Conservation (phyloP, 2,329 filamentous ascomycete species). For the Neoscytalidium dimidiatum region DNA sequence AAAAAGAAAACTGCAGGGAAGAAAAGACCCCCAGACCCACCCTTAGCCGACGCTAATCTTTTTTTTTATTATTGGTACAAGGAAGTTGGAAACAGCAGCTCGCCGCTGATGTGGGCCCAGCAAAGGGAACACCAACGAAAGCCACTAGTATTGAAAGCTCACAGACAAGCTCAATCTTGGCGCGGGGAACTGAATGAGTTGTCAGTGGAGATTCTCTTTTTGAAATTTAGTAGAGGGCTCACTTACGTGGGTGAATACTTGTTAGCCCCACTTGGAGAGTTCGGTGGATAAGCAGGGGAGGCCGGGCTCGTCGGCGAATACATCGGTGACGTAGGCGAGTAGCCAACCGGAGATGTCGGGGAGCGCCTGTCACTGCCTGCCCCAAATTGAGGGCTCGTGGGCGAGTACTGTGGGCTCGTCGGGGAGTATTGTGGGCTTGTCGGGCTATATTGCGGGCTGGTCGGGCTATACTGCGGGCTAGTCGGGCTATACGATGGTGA, state of each 20-base stretch:
- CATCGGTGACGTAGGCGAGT: conserved; percentile 60
- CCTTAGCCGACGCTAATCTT: background rate
- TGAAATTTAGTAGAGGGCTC: conserved; percentile 50
- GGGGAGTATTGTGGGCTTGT: conserved; percentile 49
- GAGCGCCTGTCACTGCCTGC: conserved; percentile 35
- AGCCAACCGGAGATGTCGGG: conserved; percentile 61
- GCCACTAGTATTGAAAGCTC: background rate
- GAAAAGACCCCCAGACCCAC: background rate
- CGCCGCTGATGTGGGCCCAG: conserved; percentile 11
- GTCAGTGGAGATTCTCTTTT: conserved; percentile 17
- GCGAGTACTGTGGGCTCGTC: conserved; percentile 48
- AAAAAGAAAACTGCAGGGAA: background rate
- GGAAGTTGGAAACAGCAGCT: background rate
- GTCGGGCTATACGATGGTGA: conserved; percentile 64
- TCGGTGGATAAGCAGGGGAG: conserved; percentile 39
- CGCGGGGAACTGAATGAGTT: conserved; percentile 3
- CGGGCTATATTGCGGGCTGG: conserved; percentile 60
- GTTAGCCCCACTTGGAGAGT: conserved; percentile 38
- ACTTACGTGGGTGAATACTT: conserved; percentile 49
- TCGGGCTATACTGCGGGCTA: conserved; percentile 63
- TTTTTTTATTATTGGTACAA: conserved; percentile 3
- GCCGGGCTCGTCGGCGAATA: conserved; percentile 57
- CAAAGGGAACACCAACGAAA: conserved; percentile 7
- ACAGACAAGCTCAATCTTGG: conserved; percentile 4
- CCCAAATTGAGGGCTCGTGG: conserved; percentile 51